Evolutionary conservation across 148 eudicot genomes (phyloP), one percentile per base, ranked within the genome.

Genomic region (Camellia japonica): DNA sequence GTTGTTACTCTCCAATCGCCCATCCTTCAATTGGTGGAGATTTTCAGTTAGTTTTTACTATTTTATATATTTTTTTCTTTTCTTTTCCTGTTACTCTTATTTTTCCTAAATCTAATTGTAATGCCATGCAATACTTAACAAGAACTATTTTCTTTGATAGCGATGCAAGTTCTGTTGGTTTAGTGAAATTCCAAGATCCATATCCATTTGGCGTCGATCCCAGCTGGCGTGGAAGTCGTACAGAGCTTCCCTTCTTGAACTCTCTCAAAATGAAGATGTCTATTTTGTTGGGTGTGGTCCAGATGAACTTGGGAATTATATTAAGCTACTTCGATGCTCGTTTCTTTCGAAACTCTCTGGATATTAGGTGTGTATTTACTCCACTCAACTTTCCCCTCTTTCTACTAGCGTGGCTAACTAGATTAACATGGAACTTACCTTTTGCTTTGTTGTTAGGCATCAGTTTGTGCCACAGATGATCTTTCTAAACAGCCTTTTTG

Each of bases 151-250:
- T 44, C 62, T 86, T 83, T 87, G 82, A 55, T 89, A 96, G 99
- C 82, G 94, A 96, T 86, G 91, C 99, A 54, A 68, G 47, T 62
- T 71, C 97, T 69, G 86, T 86, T 82, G 99, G 99, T 79, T 83
- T 96, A 77, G 79, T 93, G 71, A 93, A 93, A 86, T 89, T 83
- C 76, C 83, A 90, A 80, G 99, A 90, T 85, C 86, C 99, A 30
- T 96, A 96, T 85, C 98, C 99, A 64, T 96, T 96, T 88, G 99
- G 99, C 81, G 97, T 96, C 42, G 99, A 96, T 85, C 99, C 99
- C 80, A 93, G 97, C 83, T 96, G 99, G 99, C 89, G 93, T 83
- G 98, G 99, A 86, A 93, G 99, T 80, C 98, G 98, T 78, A 72
- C 98, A n/a, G 99, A 96, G 87, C 97, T 96, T 78, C 98, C 98